Evolutionary conservation across 106 monocot species (phyloP), one percentile per base, ranked within the genome.

Genomic region (Posidonia australis): DNA sequence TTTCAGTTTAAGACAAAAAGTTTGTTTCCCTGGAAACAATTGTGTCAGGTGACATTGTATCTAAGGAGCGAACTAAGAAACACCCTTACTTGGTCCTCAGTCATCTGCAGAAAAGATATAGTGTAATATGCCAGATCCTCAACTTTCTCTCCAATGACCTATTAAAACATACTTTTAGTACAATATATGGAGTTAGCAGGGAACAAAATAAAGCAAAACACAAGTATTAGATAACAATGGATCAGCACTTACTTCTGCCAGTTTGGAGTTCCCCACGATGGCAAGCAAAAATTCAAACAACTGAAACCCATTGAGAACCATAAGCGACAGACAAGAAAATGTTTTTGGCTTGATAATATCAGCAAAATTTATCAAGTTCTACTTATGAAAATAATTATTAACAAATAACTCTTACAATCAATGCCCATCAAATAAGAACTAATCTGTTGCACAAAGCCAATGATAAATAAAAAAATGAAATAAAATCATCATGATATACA

Each of bases 31-130:
- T 36, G 36, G 36, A 36, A 7, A 36, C 36, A 36, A 36, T 36
- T 2, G 5, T 36, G 5, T 4, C 36, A 7, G n/a, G 9, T 16
- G 48, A 49, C 1, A 49, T 49, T n/a, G 9, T 49, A 16, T 16
- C 13, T 49, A 49, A n/a, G 2, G 2, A 22, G 9, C 2, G 23
- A 22, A 54, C 2, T 9, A 23, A 63, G 13, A n/a, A n/a, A n/a
- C n/a, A 12, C 31, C 20, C 77, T 65, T 82, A 96, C 94, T 79
- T 96, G 94, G 44, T 96, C 89, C 58, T 86, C 86, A 44, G 94
- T 96, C 58, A 90, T 90, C 65, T 90, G 94, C 44, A 90, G 46
- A 77, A 87, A 96, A 45, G 74, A 74, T 54, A 96, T 73, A 51
- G 75, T 80, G 69, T 96, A 70, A 60, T 87, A 96, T 46, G 77